Evolutionary conservation across 495 filamentous ascomycete species (phyloP), one percentile per base, ranked within the genome.

Genomic region (Penicillium waksmanii): DNA sequence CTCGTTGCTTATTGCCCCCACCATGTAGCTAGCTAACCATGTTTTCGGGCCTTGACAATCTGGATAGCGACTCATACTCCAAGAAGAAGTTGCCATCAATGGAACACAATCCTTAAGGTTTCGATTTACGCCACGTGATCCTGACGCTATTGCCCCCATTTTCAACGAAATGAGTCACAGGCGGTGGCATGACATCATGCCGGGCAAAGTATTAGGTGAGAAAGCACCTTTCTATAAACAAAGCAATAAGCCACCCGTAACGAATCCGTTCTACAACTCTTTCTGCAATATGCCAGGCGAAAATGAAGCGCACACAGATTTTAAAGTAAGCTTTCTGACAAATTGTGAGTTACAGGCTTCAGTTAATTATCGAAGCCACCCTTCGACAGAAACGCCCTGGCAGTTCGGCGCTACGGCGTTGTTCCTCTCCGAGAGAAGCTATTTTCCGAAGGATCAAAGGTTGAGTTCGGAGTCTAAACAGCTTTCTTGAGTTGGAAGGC

Each of bases 381-480:
- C n/a, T 18, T 44, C 17, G 42, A 44, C 42, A 44, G 42, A 17
- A 44, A 44, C 42, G 15, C 42, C 42, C 42, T n/a, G 42, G 42
- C 42, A 18, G 42, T n/a, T 44, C 42, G 42, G 3, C 42, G 42
- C 42, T 44, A 44, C n/a, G 42, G 42, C n/a, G 42, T 44, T 44
- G 42, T 44, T 44, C 42, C 42, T 44, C 17, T 44, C 42, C 15
- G 42, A 44, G n/a, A 44, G 42, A 44, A 44, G 42, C 17, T 44
- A 44, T 44, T 44, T 44, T 10, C 42, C 17, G 42, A 44, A 44
- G 17, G 17, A 44, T 44, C 42, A 44, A 44, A 44, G 42, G 42
- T 44, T 19, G 42, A n/a, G 42, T 44, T 44, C 15, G 2, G 8
- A 19, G 42, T n/a, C 42, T 18, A 44, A 44, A 18, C 17, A 44